A percentile compares a stretch with the other conserved stretches of the same genome.
Evolutionary conservation across 495 filamentous ascomycete species (phyloP).

Genomic region (Chlorociboria aeruginascens): DNA sequence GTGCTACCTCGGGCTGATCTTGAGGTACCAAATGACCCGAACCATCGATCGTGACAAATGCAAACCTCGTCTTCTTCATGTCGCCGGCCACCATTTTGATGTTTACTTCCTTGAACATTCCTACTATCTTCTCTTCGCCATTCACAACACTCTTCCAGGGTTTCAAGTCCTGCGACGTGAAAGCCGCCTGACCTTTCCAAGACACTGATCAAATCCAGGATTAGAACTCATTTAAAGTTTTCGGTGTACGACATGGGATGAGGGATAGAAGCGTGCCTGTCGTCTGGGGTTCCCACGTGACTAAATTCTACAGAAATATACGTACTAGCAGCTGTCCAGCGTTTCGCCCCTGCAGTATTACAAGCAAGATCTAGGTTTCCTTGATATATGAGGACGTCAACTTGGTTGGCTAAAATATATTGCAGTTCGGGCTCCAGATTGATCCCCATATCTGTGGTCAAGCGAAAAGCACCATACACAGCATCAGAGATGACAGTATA

Average conservation of each 20-base stretch:
- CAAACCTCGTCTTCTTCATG: conserved; percentile 9
- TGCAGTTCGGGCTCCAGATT: conserved; percentile 19
- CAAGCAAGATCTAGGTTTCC: conserved; percentile 35
- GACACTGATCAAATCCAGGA: conserved; percentile 2
- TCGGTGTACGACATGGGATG: too few relatives aligned
- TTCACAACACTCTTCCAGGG: conserved; percentile 24
- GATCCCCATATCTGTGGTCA: conserved; percentile 18
- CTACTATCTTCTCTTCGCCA: conserved; percentile 2
- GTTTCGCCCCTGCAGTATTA: conserved; percentile 32
- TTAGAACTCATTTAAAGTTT: too few relatives aligned
- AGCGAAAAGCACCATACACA: conserved; percentile 19
- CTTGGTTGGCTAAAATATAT: conserved; percentile 24
- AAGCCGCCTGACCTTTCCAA: conserved; percentile 34
- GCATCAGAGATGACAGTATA: conserved; percentile 11
- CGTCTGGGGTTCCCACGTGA: too few relatives aligned
- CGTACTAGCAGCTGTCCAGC: conserved; percentile 24
- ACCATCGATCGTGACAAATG: conserved; percentile 10
- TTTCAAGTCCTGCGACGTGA: conserved; percentile 24
- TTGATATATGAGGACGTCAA: conserved; percentile 33
- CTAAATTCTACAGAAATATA: too few relatives aligned
- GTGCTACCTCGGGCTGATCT: conserved; percentile 25
- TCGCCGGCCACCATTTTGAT: conserved; percentile 5
- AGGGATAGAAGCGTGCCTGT: too few relatives aligned
- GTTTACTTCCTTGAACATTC: conserved; percentile 11
- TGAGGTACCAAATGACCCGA: conserved; percentile 19